These are phyloP conservation scores for Oropetium thomaeum DNA, from an alignment of 176 grass and related monocot species.

Conservation along the genomic window DNA sequence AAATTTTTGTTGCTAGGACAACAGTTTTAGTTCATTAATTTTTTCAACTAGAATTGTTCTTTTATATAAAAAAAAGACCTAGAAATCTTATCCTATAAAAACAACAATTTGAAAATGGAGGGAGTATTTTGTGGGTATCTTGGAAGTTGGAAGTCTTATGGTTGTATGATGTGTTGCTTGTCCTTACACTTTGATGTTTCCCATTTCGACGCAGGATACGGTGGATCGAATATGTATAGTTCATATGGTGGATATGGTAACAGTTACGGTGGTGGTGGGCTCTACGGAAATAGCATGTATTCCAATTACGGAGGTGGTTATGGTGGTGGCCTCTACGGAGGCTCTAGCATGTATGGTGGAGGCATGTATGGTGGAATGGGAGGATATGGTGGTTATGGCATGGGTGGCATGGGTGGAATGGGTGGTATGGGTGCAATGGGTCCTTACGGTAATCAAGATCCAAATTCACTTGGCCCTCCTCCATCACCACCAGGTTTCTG, in stretches of 20 bases:
- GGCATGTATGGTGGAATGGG: slow-evolving; percentile 75
- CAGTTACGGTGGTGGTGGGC: slow-evolving; percentile 50
- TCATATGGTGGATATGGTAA: slow-evolving; percentile 47
- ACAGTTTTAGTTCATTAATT: too few species aligned
- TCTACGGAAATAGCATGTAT: slow-evolving; percentile 71
- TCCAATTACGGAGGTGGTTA: slow-evolving; percentile 57
- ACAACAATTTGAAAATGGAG: too few species aligned
- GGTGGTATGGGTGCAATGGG: slow-evolving; percentile 69
- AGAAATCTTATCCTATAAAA: too few species aligned
- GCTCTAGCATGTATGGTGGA: slow-evolving; percentile 69
- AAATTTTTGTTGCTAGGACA: too few species aligned
- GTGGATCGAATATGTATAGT: slow-evolving; percentile 58
- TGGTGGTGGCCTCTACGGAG: slow-evolving; percentile 47
- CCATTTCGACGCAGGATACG: slow-evolving; percentile 51
- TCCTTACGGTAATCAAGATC: slow-evolving; percentile 72
- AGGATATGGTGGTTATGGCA: slow-evolving; percentile 54
- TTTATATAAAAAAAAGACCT: too few species aligned
- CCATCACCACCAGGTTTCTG: slow-evolving; percentile 73
- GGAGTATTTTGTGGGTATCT: background rate
- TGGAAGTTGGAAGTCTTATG: background rate
- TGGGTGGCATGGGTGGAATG: slow-evolving; percentile 60
- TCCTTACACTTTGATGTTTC: background rate
- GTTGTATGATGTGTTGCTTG: background rate
- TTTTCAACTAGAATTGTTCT: too few species aligned
- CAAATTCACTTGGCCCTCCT: slow-evolving; percentile 72